Conservation (phyloP, 371 early-diverging fungal species). For the Mortierella sp. region DNA sequence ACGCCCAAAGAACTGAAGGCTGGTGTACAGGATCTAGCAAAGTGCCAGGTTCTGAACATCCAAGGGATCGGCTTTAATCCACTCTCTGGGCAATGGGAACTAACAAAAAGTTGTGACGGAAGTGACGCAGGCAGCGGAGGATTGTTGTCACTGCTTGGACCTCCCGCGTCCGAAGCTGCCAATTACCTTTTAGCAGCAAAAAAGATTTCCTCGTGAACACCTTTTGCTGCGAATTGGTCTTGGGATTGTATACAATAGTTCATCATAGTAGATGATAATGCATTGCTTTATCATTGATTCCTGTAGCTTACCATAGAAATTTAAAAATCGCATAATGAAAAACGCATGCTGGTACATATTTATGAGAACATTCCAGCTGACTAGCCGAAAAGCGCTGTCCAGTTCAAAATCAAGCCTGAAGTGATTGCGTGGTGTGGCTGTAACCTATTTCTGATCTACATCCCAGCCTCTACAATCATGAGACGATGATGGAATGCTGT, state of each 20-base stretch:
- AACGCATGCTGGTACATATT: no score
- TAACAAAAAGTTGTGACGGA: conserved; percentile 24
- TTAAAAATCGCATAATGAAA: background rate
- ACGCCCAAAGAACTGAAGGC: conserved; percentile 70
- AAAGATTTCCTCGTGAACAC: conserved; percentile 9
- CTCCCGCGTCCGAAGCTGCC: conserved; percentile 20
- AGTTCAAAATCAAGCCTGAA: no score
- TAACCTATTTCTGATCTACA: no score
- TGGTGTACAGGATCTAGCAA: conserved; percentile 36
- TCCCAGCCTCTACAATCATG: no score
- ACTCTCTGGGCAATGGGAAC: conserved; percentile 56
- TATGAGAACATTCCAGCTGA: no score
- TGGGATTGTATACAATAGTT: no score
- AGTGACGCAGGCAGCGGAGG: background rate
- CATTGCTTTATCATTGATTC: background rate
- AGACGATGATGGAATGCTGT: background rate
- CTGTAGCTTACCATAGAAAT: background rate
- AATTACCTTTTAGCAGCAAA: conserved; percentile 53
- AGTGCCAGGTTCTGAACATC: conserved; percentile 43
- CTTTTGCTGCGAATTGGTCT: background rate
- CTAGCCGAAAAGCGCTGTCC: no score
- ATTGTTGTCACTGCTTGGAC: conserved; percentile 21
- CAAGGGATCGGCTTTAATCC: conserved; percentile 58
- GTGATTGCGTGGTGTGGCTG: no score
- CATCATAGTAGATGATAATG: background rate